phyloP scores from a whole-genome alignment of 768 basidiomycete species.

The Podaxis sp. region DNA sequence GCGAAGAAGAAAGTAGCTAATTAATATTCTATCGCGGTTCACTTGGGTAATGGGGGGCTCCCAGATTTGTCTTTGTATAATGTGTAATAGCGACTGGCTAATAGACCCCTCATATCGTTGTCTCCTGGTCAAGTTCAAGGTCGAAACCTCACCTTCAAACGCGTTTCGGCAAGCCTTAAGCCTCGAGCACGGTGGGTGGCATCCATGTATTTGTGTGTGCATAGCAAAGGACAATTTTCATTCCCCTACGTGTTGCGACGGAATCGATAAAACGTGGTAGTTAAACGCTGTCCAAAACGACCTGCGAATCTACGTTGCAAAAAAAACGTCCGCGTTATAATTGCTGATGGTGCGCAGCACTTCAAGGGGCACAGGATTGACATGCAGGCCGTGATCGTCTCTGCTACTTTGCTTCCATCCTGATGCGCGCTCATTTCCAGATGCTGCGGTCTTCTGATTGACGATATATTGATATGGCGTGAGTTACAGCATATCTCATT shows the following conservation, averaged over 20 bases:
- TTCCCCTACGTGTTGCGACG: neutral
- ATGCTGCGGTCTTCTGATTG: too few species aligned
- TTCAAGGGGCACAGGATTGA: too few species aligned
- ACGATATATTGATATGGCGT: too few species aligned
- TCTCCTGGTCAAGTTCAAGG: neutral
- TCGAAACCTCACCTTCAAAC: neutral
- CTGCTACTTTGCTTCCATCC: too few species aligned
- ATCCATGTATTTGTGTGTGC: neutral
- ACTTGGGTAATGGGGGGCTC: neutral
- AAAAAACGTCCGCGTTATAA: too few species aligned
- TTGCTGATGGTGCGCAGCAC: too few species aligned
- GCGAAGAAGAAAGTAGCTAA: constrained; percentile 42
- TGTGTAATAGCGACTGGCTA: constrained; percentile 6
- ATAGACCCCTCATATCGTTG: neutral
- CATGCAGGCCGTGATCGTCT: too few species aligned
- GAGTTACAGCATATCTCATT: too few species aligned
- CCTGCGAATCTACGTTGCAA: too few species aligned
- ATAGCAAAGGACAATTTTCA: neutral
- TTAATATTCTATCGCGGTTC: neutral
- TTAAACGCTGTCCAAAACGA: too few species aligned
- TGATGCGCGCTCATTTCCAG: too few species aligned
- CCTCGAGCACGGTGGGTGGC: neutral
- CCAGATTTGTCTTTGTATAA: neutral
- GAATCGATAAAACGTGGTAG: neutral
- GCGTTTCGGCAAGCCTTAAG: neutral